Evolutionary conservation across 805 yeast species (phyloP).

Genomic region (Yarrowia porcina): DNA sequence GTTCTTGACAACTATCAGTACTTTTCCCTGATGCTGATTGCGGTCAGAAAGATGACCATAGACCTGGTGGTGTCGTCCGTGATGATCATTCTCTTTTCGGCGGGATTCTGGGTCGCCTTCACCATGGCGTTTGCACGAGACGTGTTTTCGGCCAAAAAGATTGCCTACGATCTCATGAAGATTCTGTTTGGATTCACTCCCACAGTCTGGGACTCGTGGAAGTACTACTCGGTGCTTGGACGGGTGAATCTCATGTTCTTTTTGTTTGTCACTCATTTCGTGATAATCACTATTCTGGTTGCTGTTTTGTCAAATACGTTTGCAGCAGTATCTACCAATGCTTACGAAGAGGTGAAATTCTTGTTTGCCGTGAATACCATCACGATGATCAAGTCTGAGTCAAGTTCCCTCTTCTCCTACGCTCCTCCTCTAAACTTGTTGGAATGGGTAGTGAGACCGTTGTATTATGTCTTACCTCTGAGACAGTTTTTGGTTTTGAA

Average conservation of each 20-base stretch:
- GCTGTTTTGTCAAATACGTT: conserved; percentile 48
- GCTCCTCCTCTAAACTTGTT: conserved; percentile 41
- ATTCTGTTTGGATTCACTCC: conserved; percentile 59
- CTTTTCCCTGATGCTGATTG: conserved; percentile 50
- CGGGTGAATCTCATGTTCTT: conserved; percentile 49
- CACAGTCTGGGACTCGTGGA: conserved; percentile 58
- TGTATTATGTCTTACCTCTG: conserved; percentile 37
- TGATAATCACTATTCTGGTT: conserved; percentile 53
- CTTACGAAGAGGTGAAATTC: conserved; percentile 42
- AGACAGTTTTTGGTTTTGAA: conserved; percentile 37
- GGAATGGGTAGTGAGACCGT: conserved; percentile 37
- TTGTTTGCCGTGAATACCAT: conserved; percentile 41
- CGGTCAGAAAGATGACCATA: conserved; percentile 51
- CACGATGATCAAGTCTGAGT: conserved; percentile 40
- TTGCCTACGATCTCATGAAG: conserved; percentile 51
- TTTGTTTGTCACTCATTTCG: conserved; percentile 53
- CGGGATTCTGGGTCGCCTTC: conserved; percentile 56
- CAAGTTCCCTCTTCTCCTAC: conserved; percentile 39
- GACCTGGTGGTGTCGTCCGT: conserved; percentile 50
- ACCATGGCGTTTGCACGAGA: conserved; percentile 48
- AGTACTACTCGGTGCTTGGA: conserved; percentile 47
- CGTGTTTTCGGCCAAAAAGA: conserved; percentile 43
- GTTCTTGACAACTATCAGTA: conserved; percentile 51
- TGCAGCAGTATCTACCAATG: conserved; percentile 38
- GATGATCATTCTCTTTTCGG: conserved; percentile 48